phyloP scores from a whole-genome alignment of 1,284 basidiomycete genomes.

The Ganoderma multipileum region DNA sequence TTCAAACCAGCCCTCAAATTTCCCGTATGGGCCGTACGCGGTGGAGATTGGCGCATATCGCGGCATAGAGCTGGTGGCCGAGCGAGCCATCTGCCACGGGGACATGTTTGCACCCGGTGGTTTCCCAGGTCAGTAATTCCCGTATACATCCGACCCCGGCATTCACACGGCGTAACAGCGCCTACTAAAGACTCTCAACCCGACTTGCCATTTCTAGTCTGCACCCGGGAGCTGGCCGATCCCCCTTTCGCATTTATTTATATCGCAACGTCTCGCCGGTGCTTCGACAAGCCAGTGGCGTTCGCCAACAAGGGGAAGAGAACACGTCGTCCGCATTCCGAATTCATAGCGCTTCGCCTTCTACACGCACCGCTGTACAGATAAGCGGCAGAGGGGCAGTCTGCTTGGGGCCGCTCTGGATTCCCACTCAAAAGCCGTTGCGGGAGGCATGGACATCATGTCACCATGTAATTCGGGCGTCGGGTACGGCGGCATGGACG shows the following conservation, averaged over 20 bases:
- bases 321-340: slow-evolving; percentile 10
- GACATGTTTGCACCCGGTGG: neutral
- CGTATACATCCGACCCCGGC: slow-evolving; percentile 8
- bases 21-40: neutral
- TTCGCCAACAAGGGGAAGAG: slow-evolving; percentile 13
- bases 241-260: neutral
- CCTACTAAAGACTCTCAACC: neutral
- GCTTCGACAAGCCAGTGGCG: slow-evolving; percentile 17
- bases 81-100: neutral
- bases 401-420: slow-evolving; percentile 8
- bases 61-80: neutral
- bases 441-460: neutral
- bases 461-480: neutral
- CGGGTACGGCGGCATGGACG: neutral
- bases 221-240: neutral
- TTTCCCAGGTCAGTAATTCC: slow-evolving; percentile 22
- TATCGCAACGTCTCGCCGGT: slow-evolving; percentile 6
- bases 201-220: neutral
- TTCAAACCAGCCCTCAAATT: neutral
- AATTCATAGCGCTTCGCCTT: slow-evolving; percentile 8
- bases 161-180: neutral
- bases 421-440: slow-evolving; percentile 9
- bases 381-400: slow-evolving; percentile 5
- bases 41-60: neutral
- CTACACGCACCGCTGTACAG: slow-evolving; percentile 9